Base-by-base conservation (phyloP, 139 green algal genomes). In the Auxenochlorella pyrenoidosa region DNA sequence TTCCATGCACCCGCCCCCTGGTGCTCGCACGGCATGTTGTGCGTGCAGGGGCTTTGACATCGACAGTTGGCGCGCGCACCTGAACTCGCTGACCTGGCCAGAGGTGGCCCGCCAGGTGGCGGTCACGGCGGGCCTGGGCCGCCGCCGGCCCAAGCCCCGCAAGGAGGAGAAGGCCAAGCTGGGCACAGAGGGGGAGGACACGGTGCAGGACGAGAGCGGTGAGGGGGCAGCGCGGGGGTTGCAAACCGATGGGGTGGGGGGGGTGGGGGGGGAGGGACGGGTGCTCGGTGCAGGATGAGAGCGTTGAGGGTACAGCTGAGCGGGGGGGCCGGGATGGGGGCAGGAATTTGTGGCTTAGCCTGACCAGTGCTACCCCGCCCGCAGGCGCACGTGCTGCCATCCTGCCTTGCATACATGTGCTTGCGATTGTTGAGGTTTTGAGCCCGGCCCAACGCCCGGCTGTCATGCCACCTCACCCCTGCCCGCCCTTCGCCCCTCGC, bases 61-160 rank as follows among this genome's bases (percentile, higher is more conserved):
- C 2, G 96, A 98, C 82, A 58, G 79, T 18, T 99, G 97, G 97
- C 91, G 96, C 19, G 94, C 95, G 47, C 97, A 99, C 90, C 89
- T 98, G 63, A 95, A 96, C 83, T 34, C 72, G 0, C 75, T 96
- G 34, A 99, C 97, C 3, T 99, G 97, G 97, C 97, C 96, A 5
- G 96, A 98, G 89, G 92, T 98, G 59, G 82, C 98, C 72, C 92
- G 97, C 43, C 93, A 99, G 90, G 58, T 95, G 59, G 92, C 90
- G 0, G 88, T 95, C 13, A 89, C 91, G 21, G 86, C 88, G 15
- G 91, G 93, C 26, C 82, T 88, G 66, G 91, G 93, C 32, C n/a
- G 68, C 13, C 87, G 88, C 72, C 78, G 88, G 47, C 86, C 88
- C 18, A 77, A 77, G 63, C 87, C 88, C 32, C 41, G 68, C 47